Base-by-base conservation (phyloP, 257 asterid genomes). In the Osmanthus fragrans region DNA sequence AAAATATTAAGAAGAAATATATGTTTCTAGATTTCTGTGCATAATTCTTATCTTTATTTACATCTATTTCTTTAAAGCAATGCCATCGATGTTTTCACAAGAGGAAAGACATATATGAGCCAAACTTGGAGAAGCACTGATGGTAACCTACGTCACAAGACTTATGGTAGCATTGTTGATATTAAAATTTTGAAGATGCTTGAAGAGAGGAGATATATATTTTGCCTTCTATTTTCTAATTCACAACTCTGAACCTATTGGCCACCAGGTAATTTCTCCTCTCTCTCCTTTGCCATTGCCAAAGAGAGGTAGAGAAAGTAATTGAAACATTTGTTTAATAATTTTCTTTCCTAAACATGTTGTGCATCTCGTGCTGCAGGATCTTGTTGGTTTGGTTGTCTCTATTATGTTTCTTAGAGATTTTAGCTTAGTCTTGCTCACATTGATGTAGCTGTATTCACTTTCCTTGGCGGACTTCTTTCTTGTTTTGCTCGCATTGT, bases 381-480 rank as follows among this genome's bases (percentile, higher is more conserved):
- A 25, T 25, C 27, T 25, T 25, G 27, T 25, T 25, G 27, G 27
- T 25, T 25, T 25, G 27, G 27, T 25, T 25, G 27, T 25, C 27
- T 25, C 27, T 25, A 25, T 25, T 25, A 0, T 25, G 27, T 1
- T 25, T 25, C 27, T 25, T 1, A 1, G 27, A 25, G 27, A 1
- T 25, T 25, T 25, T 25, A 25, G 27, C 27, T 25, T 25, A 25
- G 97, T 96, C 72, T 85, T 96, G 94, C 97, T 96, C 77, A 93
- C 97, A 54, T 83, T 96, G 87, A 97, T 96, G 84, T 98, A 93
- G 92, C 76, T 96, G 87, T 96, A 89, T 82, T 95, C 99, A 67
- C 86, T 95, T 78, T 93, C 99, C 75, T 83, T 93, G 76, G 93
- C 81, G 39, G 93, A 91, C 45, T 93, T 90, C 84, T 90, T 96